These are phyloP conservation scores for Debaryomycetaceae sp. DNA, from an alignment of 1,139 yeast genomes.

Conservation along the genomic window DNA sequence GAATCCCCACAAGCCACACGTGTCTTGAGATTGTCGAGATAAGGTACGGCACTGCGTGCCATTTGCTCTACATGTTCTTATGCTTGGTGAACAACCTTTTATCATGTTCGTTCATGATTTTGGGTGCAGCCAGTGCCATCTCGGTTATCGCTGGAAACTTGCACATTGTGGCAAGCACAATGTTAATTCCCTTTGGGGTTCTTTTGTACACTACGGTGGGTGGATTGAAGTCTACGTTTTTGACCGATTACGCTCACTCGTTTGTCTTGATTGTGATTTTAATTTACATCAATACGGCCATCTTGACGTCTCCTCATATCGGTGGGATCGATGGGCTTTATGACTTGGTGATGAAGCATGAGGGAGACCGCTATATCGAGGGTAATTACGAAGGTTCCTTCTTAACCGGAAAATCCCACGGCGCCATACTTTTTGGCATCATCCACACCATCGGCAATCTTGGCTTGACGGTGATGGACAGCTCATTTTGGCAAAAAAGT, in stretches of 20 bases:
- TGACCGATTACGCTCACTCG: constrained; percentile 34
- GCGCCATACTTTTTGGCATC: constrained; percentile 26
- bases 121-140: constrained; percentile 35
- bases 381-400: constrained; percentile 32
- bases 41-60: constrained; percentile 27
- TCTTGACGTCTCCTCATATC: constrained; percentile 20
- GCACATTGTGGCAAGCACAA: constrained; percentile 28
- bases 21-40: constrained; percentile 27
- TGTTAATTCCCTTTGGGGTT: constrained; percentile 36
- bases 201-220: constrained; percentile 35
- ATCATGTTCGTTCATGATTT: constrained; percentile 31
- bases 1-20: constrained; percentile 26
- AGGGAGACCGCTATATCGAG: constrained; percentile 18
- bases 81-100: constrained; percentile 28
- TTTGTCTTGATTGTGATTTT: constrained; percentile 28
- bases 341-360: constrained; percentile 15
- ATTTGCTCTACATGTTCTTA: constrained; percentile 27
- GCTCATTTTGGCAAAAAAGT: constrained; percentile 32
- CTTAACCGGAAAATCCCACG: constrained; percentile 31
- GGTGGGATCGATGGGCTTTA: constrained; percentile 29
- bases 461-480: constrained; percentile 28
- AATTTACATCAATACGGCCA: constrained; percentile 24
- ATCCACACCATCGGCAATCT: constrained; percentile 26
- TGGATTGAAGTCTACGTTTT: constrained; percentile 38
- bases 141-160: constrained; percentile 30